Evolutionary conservation across 805 yeast species (phyloP).

Genomic region (Sugiyamaella americana): DNA sequence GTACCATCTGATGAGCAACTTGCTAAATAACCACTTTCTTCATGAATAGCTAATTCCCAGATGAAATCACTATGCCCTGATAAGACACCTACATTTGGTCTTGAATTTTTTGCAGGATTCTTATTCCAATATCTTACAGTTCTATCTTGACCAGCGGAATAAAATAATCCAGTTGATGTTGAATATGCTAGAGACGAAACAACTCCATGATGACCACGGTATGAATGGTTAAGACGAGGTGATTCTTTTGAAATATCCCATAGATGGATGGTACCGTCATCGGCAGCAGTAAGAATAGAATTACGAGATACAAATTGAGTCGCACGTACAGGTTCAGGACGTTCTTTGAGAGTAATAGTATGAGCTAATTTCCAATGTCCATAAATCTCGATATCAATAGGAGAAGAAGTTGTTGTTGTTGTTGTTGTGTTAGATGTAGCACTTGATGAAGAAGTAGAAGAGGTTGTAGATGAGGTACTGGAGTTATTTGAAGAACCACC

Average conservation of each 20-base stretch:
- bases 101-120: conserved; percentile 2
- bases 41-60: conserved; percentile 16
- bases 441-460: too few species aligned
- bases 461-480: too few species aligned
- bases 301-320: neutral
- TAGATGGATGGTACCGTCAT: conserved; percentile 20
- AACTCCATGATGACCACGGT: conserved; percentile 19
- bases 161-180: conserved; percentile 13
- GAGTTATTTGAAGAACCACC: too few species aligned
- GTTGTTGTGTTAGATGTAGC: too few species aligned
- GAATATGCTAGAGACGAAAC: conserved; percentile 17
- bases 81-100: conserved; percentile 10
- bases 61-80: conserved; percentile 17
- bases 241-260: conserved; percentile 16
- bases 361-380: neutral
- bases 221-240: conserved; percentile 10
- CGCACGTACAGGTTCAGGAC: neutral
- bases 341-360: neutral
- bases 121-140: conserved; percentile 19
- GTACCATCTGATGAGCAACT: conserved; percentile 23
- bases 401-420: too few species aligned
- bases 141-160: conserved; percentile 21
- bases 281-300: conserved; percentile 14
- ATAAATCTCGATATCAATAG: too few species aligned
- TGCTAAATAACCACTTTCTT: conserved; percentile 16